These are phyloP conservation scores for Venturia nashicola DNA, from an alignment of 2,329 filamentous ascomycete genomes.

Conservation along the genomic window DNA sequence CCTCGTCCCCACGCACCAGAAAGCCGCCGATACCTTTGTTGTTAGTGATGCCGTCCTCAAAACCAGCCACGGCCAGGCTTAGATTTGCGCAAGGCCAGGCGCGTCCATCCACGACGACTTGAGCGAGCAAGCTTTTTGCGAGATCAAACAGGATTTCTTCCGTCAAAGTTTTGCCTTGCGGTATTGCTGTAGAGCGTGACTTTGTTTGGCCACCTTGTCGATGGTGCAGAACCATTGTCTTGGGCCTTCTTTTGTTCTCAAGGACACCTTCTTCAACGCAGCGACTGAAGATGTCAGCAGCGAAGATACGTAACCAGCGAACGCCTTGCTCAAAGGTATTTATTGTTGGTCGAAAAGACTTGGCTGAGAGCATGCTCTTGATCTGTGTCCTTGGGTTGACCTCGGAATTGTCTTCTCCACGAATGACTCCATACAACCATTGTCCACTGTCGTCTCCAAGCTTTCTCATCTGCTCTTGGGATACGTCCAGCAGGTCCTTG, in stretches of 20 bases:
- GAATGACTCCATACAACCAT: constrained; percentile 76
- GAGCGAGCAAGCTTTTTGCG: constrained; percentile 62
- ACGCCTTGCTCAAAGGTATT: constrained; percentile 64
- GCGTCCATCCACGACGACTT: constrained; percentile 64
- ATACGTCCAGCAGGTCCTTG: constrained; percentile 57
- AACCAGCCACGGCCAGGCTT: constrained; percentile 78
- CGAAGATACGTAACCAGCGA: constrained; percentile 84
- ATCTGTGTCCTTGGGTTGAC: constrained; percentile 86
- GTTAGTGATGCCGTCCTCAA: constrained; percentile 73
- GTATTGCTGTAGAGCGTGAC: constrained; percentile 66
- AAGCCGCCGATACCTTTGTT: constrained; percentile 83
- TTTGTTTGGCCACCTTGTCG: constrained; percentile 60
- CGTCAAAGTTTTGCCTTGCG: constrained; percentile 59
- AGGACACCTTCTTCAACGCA: constrained; percentile 83
- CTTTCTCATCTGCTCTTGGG: constrained; percentile 63
- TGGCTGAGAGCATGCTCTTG: constrained; percentile 94
- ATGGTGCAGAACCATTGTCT: constrained; percentile 74
- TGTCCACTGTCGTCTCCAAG: constrained; percentile 73
- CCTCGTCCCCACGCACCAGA: constrained; percentile 55
- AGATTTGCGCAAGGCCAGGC: constrained; percentile 91
- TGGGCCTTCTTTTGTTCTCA: constrained; percentile 77
- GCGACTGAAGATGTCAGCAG: constrained; percentile 78
- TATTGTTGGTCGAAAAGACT: constrained; percentile 82
- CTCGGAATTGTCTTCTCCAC: constrained; percentile 77
- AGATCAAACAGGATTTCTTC: constrained; percentile 63